Base-by-base conservation (phyloP, 345 rosid genomes). In the Sonneratia caseolaris region DNA sequence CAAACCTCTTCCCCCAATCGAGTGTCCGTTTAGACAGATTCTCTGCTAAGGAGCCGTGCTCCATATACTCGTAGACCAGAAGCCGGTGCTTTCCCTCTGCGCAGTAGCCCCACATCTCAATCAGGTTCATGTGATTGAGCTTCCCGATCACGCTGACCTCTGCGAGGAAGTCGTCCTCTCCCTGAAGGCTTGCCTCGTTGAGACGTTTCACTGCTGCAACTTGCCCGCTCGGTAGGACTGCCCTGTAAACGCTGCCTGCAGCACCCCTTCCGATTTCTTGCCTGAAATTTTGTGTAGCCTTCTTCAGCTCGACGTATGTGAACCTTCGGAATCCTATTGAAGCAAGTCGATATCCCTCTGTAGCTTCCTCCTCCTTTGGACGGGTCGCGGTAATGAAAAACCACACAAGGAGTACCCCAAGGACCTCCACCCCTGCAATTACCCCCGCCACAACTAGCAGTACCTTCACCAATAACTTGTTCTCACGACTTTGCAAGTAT, bases 51-150 rank as follows among this genome's bases (percentile, higher is more conserved):
- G 84, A 74, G 35, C 76, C 75, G 37, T 70, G 56, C 13, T 75
- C 77, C 70, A 75, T 73, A 68, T 57, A 69, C 27, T 72, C 76
- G 3, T 66, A 82, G 56, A 75, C 80, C 5, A 79, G 68, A 21
- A 76, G 65, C 65, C 72, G 42, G 38, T 79, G 76, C 22, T 69
- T 69, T 21, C 70, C 75, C 24, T 79, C 77, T 1, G 51, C 74
- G 42, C 79, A 79, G 71, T 64, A 79, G 4, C 82, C 82, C 68
- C 78, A 71, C 70, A 79, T 55, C 62, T 65, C 72, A 57, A 76
- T 72, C 70, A 80, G 68, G 64, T 66, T 74, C 40, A 77, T 40
- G 72, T 80, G 83, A 48, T 80, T 79, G 10, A 80, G 73, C 73
- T 80, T 61, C 73, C 80, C 72, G 2, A 80, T 69, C 4, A 78